phyloP scores from a whole-genome alignment of 306 rosid species.

The Citrullus amarus region DNA sequence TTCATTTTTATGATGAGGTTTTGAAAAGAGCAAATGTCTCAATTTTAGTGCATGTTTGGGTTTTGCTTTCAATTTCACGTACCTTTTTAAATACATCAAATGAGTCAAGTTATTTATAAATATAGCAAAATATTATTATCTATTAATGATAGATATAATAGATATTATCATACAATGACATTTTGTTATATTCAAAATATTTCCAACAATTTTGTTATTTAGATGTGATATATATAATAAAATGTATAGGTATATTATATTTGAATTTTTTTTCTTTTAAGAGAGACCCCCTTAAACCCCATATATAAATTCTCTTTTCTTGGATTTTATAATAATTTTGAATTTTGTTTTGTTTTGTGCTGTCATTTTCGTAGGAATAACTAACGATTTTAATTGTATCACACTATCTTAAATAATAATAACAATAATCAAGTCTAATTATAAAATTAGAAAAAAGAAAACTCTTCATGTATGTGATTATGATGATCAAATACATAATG shows the following conservation, averaged over 20 bases:
- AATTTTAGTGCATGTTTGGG: not conserved
- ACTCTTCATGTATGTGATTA: too few species aligned
- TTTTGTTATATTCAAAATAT: too few species aligned
- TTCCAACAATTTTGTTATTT: too few species aligned
- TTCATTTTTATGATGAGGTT: constrained; percentile 24
- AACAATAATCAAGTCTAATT: too few species aligned
- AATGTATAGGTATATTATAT: not conserved
- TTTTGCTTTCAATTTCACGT: not conserved
- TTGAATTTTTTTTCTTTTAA: not conserved
- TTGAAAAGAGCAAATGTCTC: constrained; percentile 25
- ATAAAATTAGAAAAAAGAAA: too few species aligned
- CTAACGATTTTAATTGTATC: not conserved
- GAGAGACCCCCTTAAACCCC: not conserved
- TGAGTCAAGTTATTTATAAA: too few species aligned
- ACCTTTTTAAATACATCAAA: not conserved
- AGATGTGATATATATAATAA: not conserved
- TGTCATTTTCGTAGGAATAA: not conserved
- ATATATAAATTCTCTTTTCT: not conserved
- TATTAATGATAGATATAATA: too few species aligned
- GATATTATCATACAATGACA: too few species aligned
- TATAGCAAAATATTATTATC: too few species aligned
- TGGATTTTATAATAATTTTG: not conserved
- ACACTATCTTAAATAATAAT: not conserved
- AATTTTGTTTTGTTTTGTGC: not conserved
- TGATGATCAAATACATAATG: too few species aligned